Percentiles rank a stretch among this genome's conserved stretches.
Evolutionary conservation across 2,329 filamentous ascomycete genomes (phyloP).

Genomic region (Didymella lethalis): DNA sequence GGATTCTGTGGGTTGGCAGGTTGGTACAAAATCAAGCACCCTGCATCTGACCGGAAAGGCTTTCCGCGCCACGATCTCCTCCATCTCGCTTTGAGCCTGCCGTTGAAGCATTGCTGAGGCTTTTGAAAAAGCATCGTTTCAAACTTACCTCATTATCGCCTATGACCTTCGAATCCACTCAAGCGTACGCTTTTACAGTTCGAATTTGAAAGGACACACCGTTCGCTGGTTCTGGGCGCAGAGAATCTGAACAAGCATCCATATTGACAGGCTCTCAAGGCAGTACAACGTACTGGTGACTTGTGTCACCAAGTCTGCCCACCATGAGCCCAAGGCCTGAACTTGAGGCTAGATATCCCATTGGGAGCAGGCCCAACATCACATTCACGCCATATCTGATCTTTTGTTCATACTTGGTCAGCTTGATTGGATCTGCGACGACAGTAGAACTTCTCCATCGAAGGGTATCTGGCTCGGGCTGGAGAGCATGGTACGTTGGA

Average conservation of each 20-base stretch:
- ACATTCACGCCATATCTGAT: conserved; percentile 56
- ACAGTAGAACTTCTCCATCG: conserved; percentile 84
- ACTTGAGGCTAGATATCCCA: conserved; percentile 38
- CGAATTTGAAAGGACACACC: background rate
- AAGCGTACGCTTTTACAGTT: background rate
- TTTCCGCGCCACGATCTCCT: conserved; percentile 17
- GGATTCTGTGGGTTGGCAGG: conserved; percentile 9
- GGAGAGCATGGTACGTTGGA: conserved; percentile 44
- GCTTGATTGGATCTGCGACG: conserved; percentile 77
- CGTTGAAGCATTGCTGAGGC: conserved; percentile 3
- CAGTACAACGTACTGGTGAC: background rate
- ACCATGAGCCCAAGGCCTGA: conserved; percentile 23
- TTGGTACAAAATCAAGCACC: conserved; percentile 15
- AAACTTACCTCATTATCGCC: conserved; percentile 4
- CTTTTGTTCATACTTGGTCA: conserved; percentile 68
- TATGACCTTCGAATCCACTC: background rate
- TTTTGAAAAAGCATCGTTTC: conserved; percentile 15
- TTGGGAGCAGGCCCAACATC: conserved; percentile 50
- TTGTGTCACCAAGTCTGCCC: background rate
- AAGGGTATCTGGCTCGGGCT: conserved; percentile 66
- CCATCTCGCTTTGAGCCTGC: background rate
- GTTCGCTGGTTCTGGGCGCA: background rate
- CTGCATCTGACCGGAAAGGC: conserved; percentile 15
- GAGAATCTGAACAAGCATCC: conserved; percentile 4
- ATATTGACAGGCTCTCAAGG: background rate